Base-by-base conservation (phyloP, 2,329 filamentous ascomycete species). In the Pestalotiopsis sp. region DNA sequence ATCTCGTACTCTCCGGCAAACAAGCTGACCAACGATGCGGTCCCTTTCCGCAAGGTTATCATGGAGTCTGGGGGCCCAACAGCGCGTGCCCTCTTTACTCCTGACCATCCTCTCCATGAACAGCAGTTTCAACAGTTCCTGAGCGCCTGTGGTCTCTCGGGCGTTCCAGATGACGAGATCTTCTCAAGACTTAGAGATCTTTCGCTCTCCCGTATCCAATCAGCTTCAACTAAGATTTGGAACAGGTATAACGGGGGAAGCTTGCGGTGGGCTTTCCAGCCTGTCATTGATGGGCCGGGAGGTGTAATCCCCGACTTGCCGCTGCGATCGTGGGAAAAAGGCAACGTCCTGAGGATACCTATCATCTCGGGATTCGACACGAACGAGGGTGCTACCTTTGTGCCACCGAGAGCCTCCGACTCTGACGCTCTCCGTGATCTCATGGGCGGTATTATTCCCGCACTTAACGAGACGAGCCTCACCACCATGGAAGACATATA, bases 311-410 rank as follows among this genome's bases (percentile, higher is more conserved):
- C 85, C 2, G 82, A 85, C 31, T 79, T 86, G 12, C 91, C 91
- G 3, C 82, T 91, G 13, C 80, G 84, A n/a, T 83, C 85, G n/a
- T 91, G 88, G 88, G 76, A 82, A 31, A 80, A 84, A 0, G 82
- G 84, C 0, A 77, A 81, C 17, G 87, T 84, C 76, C 83, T 90
- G 72, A 83, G 84, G 71, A 82, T 91, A 7, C 88, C 90, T 7
- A 85, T 93, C 63, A 80, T 94, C 63, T 92, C 90, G 0, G 91
- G 91, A 7, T 93, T 90, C 81, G 91, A 90, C 78, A 87, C 88
- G 52, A 90, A 93, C 74, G 92, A 94, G 77, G 92, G 91, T 17
- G 85, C 88, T 0, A 77, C 83, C 49, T 93, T 93, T 75, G 86
- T 93, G 0, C 86, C 90, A 0, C 77, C 81, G 14, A 73, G 77